Conservation (phyloP, 140 eudicot species). For the Flaveria floridana region DNA sequence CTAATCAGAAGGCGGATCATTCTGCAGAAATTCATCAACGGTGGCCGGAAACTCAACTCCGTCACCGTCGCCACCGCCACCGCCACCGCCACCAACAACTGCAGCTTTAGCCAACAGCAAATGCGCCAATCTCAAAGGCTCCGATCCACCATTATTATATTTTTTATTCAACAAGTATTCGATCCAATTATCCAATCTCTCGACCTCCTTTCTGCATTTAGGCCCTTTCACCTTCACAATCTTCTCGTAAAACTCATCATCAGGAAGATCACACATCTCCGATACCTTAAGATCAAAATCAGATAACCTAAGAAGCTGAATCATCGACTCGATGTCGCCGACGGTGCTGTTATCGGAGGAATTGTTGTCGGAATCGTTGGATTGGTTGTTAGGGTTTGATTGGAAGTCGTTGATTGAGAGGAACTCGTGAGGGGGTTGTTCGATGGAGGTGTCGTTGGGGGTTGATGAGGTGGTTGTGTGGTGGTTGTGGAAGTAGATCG, state of each 20-base stretch:
- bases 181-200: constrained; percentile 84
- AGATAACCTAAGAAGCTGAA: constrained; percentile 51
- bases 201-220: constrained; percentile 55
- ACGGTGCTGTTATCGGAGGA: constrained; percentile 5
- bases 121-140: constrained; percentile 75
- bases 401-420: constrained; percentile 43
- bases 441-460: constrained; percentile 38
- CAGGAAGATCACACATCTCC: constrained; percentile 30
- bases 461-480: constrained; percentile 41
- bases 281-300: constrained; percentile 36
- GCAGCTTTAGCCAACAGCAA: constrained; percentile 80
- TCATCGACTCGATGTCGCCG: constrained; percentile 50
- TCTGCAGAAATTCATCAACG: constrained; percentile 57
- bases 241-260: constrained; percentile 63
- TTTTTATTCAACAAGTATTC: constrained; percentile 32
- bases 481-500: constrained; percentile 52
- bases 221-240: constrained; percentile 76
- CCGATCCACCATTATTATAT: constrained; percentile 18
- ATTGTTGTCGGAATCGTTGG: constrained; percentile 10
- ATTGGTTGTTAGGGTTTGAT: constrained; percentile 31
- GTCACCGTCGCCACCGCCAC: constrained; percentile 33
- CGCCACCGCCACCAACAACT: constrained; percentile 33
- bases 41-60: constrained; percentile 63
- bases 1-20: constrained; percentile 52
- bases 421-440: constrained; percentile 62